A percentile compares a stretch with the other conserved stretches of the same genome.
Conservation (phyloP, 164 flowering plant species). For the Tinospora cordifolia region DNA sequence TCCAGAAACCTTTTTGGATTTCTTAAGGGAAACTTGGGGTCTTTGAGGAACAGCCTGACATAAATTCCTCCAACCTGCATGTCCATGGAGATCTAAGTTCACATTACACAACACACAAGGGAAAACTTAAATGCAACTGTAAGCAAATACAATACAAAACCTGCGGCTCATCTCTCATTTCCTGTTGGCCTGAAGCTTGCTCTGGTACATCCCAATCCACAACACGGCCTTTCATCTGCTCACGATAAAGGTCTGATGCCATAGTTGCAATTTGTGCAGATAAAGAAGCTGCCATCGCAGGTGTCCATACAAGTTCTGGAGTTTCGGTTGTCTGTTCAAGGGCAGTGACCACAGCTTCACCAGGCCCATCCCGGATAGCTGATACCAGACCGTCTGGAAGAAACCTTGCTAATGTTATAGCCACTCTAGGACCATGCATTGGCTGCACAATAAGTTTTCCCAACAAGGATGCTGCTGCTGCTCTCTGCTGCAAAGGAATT, state of each 20-base stretch:
- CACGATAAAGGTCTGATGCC: constrained; percentile 83
- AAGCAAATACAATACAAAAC: constrained; percentile 24
- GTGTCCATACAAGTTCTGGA: constrained; percentile 99
- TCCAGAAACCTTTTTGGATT: constrained; percentile 97
- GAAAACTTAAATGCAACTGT: not conserved
- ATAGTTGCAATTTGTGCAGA: constrained; percentile 91
- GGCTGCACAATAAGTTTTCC: constrained; percentile 95
- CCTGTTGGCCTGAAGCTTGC: constrained; percentile 85
- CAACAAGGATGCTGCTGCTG: constrained; percentile 89
- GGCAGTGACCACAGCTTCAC: constrained; percentile 83
- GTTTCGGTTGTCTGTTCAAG: constrained; percentile 96
- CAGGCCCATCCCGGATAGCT: constrained; percentile 89
- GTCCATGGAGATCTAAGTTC: constrained; percentile 9
- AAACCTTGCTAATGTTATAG: constrained; percentile 89
- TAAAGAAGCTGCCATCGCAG: constrained; percentile 97
- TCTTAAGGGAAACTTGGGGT: constrained; percentile 97
- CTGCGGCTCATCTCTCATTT: constrained; percentile 99
- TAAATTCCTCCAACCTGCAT: constrained; percentile 97
- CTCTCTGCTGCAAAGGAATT: constrained; percentile 90
- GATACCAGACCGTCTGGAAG: constrained; percentile 97
- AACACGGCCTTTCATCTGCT: constrained; percentile 93
- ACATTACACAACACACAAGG: constrained; percentile 1
- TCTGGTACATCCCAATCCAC: constrained; percentile 99
- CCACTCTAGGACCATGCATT: constrained; percentile 99
- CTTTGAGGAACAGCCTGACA: constrained; percentile 90